Evolutionary conservation across 495 filamentous ascomycete species (phyloP), one percentile per base, ranked within the genome.

Genomic region (Durotheca rogersii): DNA sequence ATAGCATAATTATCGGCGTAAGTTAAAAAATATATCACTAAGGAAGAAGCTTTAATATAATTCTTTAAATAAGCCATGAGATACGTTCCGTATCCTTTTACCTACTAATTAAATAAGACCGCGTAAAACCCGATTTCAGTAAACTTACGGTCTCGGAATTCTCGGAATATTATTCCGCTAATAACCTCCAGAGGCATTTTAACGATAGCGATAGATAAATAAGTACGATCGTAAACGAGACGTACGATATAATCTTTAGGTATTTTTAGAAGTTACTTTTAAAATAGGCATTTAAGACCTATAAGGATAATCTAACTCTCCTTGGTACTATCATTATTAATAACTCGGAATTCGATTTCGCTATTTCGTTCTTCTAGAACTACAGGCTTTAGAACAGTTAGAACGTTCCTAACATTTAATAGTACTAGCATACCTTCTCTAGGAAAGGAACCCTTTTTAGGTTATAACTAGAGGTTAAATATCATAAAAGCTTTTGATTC

Each of bases 1-100:
- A 96, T 98, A 16, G 93, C 93, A 62, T 97, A 97, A 65, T 98
- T 98, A 67, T 98, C 94, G 38, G 93, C 93, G 59, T 98, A 98
- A 6, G 93, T 98, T 9, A 98, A 79, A 72, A 98, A 97, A 68
- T 98, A 89, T 88, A 96, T 95, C 17, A 98, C 91, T 45, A 90
- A 86, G 4, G 88, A 92, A 3, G 90, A 96, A 1, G 93, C 93
- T 72, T 95, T 95, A 58, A 98, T 94, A 65, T 97, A 98, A 72
- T 98, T 94, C 74, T 98, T 98, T 14, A 98, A 74, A 68, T 98
- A 93, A 1, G 87, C 90, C 93, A 98, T 98, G 10, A 97, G 76
- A 72, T 97, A 92, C 7, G 93, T 93, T 55, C 93, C 94, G 58
- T 98, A 98, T 38, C 93, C 93, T 67, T 96, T 97, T 43, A 98